These are phyloP conservation scores for Boletus rufocinnamomeus DNA, from an alignment of 768 basidiomycete species.

Conservation along the genomic window DNA sequence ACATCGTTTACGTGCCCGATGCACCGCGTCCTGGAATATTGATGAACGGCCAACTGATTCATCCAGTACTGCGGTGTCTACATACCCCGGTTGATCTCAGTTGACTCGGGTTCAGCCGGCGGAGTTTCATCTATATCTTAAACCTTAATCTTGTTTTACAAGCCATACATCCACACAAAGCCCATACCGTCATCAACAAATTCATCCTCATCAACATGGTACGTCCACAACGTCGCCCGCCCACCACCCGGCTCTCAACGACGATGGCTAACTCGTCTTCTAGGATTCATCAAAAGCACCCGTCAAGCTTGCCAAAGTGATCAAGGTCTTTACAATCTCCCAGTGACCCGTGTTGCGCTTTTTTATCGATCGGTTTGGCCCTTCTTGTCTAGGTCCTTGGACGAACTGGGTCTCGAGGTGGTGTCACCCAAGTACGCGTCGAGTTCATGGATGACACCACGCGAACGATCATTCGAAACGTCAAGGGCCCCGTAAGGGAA, in stretches of 20 bases:
- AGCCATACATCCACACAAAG: constrained; percentile 16
- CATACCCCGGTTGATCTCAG: no score
- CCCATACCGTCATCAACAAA: background rate
- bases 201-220: constrained; percentile 26
- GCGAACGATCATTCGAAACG: constrained; percentile 97
- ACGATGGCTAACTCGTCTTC: background rate
- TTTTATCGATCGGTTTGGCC: no score
- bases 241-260: no score
- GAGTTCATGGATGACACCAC: constrained; percentile 98
- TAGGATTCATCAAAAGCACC: constrained; percentile 88
- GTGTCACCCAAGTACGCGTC: constrained; percentile 98
- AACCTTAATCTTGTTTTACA: constrained; percentile 29
- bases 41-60: background rate
- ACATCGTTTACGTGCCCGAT: no score
- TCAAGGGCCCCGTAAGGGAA: constrained; percentile 96
- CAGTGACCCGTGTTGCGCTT: background rate
- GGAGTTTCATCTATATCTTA: constrained; percentile 11
- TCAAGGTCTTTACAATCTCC: constrained; percentile 62
- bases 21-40: no score
- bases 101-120: constrained; percentile 19
- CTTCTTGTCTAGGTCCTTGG: constrained; percentile 91
- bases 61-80: background rate
- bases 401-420: constrained; percentile 97
- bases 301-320: constrained; percentile 97
- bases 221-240: constrained; percentile 2